Base-by-base conservation (phyloP, 495 filamentous ascomycete genomes). In the Penicillium verhagenii region DNA sequence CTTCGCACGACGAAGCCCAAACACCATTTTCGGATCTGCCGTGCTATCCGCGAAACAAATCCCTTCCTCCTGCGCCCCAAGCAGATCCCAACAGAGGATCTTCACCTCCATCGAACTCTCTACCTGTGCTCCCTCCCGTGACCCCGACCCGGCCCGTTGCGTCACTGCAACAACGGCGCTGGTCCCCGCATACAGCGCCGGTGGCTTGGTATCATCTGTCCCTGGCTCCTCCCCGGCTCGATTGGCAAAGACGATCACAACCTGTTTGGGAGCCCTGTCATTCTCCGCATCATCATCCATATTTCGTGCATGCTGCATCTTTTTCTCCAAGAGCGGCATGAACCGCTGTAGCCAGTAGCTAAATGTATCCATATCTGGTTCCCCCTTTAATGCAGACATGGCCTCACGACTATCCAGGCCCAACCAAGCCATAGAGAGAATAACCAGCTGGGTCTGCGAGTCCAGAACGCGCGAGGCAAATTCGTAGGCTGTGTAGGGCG, bases 341-440 rank as follows among this genome's bases (percentile, higher is more conserved):
- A 97, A 76, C 39, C 93, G 77, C 58, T 86, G 83, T n/a, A 95
- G 72, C 94, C 94, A 98, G 71, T 96, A 98, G 20, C 82, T 82
- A 52, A 96, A 77, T 0, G 91, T 95, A 49, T 90, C 83, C 65
- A 89, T 70, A 56, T 96, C 91, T 8, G 91, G 88, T 56, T 86
- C 76, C 1, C 51, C 75, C 69, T 72, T 67, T 54, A 69, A 70
- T 56, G 60, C 69, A 73, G 40, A 70, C n/a, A 77, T 65, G 37
- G 69, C 79, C 37, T 71, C 81, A 45, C 68, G 84, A 63, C 48
- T 54, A 23, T 77, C 57, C 7, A 72, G 26, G 64, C 4, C 89
- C 35, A 93, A 72, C 92, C 92, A 98, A 0, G 94, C 92, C 89
- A 96, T 96, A 14, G 83, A 83, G 20, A 97, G 53, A 48, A 96